Evolutionary conservation across 2,329 filamentous ascomycete species (phyloP), one percentile per base, ranked within the genome.

Genomic region (Aspergillus floridensis): DNA sequence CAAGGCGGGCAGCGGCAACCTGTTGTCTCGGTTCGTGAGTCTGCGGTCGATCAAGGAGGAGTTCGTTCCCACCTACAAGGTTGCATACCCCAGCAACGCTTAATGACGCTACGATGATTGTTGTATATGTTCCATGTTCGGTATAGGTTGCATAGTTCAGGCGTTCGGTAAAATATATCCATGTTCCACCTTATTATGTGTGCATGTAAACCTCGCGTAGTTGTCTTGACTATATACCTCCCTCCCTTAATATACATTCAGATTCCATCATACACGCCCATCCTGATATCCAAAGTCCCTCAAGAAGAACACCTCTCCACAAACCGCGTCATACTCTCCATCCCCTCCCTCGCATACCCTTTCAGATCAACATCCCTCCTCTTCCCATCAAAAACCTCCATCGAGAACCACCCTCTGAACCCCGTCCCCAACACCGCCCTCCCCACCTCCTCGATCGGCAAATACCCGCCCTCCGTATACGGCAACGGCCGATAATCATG

Each of bases 31-130:
- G 51, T 90, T 90, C 72, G 86, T 89, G 57, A 89, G 86, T 73
- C 77, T 84, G 70, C 80, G 87, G 63, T 86, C 84, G 48, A 83
- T 90, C 69, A 90, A 90, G 84, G 89, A 92, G 81, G 89, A 92
- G 79, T 92, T 91, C 68, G 77, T 79, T 62, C 78, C 85, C 3
- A 87, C 85, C 35, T 82, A 82, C 35, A 80, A 82, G 73, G 87
- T 92, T 32, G 74, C 74, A 55, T 92, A 92, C 74, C 87, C 88
- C 21, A 91, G 88, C 77, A 92, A 92, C 74, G 87, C 89, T 75
- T 92, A 64, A 44, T 44, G 38, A 44, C 7, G 26, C 26, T 16
- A 35, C 32, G 11, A 35, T 35, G 32, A 35, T 35, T 44, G 16
- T n/a, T 44, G 38, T 19, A 44, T 44, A n/a, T n/a, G 38, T n/a